Conservation (phyloP, 805 yeast species). For the Hanseniaspora opuntiae region DNA sequence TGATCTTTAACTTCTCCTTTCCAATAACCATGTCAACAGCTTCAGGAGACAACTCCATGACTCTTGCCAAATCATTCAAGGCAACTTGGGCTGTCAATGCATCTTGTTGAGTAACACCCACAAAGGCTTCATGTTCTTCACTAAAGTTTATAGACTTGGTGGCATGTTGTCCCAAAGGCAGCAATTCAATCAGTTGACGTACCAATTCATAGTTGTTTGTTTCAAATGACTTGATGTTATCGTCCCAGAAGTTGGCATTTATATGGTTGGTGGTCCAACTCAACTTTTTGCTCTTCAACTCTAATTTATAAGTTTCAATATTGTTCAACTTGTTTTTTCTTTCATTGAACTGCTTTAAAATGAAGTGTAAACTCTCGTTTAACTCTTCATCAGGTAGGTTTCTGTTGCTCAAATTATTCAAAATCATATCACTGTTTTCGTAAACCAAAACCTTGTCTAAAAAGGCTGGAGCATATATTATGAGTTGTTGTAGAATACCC, state of each 20-base stretch:
- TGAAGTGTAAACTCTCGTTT: slow-evolving; percentile 48
- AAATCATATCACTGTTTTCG: slow-evolving; percentile 58
- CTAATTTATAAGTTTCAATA: slow-evolving; percentile 81
- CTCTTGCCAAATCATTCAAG: slow-evolving; percentile 51
- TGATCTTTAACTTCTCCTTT: slow-evolving; percentile 60
- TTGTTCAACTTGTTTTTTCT: slow-evolving; percentile 72
- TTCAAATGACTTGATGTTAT: slow-evolving; percentile 63
- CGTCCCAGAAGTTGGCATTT: slow-evolving; percentile 79
- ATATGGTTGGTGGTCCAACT: slow-evolving; percentile 88
- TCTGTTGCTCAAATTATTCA: slow-evolving; percentile 61
- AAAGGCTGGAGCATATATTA: slow-evolving; percentile 30
- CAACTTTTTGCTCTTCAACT: slow-evolving; percentile 63
- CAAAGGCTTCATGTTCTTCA: slow-evolving; percentile 13
- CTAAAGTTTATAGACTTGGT: neutral
- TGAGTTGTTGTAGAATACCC: slow-evolving; percentile 53
- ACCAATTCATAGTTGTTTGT: slow-evolving; percentile 63
- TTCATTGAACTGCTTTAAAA: slow-evolving; percentile 50
- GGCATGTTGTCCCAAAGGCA: slow-evolving; percentile 23
- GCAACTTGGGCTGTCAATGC: slow-evolving; percentile 40
- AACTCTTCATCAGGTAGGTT: slow-evolving; percentile 94
- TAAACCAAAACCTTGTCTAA: slow-evolving; percentile 57
- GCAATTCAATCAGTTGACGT: slow-evolving; percentile 43
- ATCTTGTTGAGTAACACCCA: slow-evolving; percentile 25
- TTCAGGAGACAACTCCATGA: slow-evolving; percentile 51
- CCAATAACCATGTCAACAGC: slow-evolving; percentile 37